These are phyloP conservation scores for Pisolithus albus DNA, from an alignment of 768 basidiomycete genomes.

Conservation along the genomic window DNA sequence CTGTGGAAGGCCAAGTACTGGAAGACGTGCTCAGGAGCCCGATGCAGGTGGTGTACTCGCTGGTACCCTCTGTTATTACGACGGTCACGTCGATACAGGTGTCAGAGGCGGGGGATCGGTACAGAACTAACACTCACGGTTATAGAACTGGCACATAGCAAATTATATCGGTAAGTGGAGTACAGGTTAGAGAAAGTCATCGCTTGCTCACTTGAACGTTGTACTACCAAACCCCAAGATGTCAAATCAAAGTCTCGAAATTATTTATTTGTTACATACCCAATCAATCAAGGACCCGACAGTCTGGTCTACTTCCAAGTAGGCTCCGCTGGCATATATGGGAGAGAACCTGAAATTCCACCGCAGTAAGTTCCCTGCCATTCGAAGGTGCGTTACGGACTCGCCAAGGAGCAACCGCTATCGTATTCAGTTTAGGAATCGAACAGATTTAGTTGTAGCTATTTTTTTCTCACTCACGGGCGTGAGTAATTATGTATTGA, in stretches of 20 bases:
- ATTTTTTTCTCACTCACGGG: constrained; percentile 30
- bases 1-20: constrained; percentile 34
- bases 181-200: not conserved
- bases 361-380: not conserved
- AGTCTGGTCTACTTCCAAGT: constrained; percentile 30
- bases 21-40: constrained; percentile 35
- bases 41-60: constrained; percentile 34
- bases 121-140: not conserved
- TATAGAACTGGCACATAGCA: not conserved
- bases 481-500: constrained; percentile 29
- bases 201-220: constrained; percentile 30
- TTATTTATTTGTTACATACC: constrained; percentile 16
- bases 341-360: constrained; percentile 36
- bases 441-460: not conserved
- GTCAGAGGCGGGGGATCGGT: not conserved
- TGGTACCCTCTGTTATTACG: not conserved
- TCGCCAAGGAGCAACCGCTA: constrained; percentile 40
- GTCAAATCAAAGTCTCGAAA: not conserved
- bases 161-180: not conserved
- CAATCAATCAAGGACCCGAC: constrained; percentile 41
- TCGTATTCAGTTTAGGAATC: not conserved
- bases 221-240: constrained; percentile 25
- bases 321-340: constrained; percentile 35
- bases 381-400: not conserved
- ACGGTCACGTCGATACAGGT: not conserved